Conservation (phyloP, 202 grass and related monocot species). For the Elaeis oleifera region DNA sequence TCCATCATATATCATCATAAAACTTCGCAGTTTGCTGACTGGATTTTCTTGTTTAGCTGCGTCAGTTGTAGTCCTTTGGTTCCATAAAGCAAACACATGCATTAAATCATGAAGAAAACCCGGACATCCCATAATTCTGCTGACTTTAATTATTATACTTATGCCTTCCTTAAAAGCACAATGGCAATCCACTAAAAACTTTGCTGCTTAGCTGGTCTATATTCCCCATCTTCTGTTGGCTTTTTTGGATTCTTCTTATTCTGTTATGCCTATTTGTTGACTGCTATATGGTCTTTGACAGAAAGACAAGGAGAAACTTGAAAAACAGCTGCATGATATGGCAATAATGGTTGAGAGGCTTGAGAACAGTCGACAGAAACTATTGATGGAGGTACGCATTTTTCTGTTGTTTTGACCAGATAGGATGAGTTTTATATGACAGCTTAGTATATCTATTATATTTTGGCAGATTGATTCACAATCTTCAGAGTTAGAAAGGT, state of each 20-base stretch:
- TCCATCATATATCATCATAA: too few species aligned
- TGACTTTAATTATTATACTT: too few species aligned
- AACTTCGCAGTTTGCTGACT: too few species aligned
- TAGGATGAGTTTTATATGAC: constrained; percentile 4
- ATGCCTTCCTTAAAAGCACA: too few species aligned
- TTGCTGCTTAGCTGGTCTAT: not conserved
- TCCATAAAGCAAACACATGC: too few species aligned
- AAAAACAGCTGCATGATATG: constrained; percentile 85
- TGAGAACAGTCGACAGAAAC: constrained; percentile 81
- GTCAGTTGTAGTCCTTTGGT: too few species aligned
- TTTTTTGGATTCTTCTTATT: constrained; percentile 18
- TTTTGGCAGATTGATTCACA: constrained; percentile 83
- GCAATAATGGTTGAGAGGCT: constrained; percentile 94
- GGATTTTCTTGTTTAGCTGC: too few species aligned
- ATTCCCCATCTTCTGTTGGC: not conserved
- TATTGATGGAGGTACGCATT: constrained; percentile 68
- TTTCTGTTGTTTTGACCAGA: constrained; percentile 28
- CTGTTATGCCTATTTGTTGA: constrained; percentile 4
- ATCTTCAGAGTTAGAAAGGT: constrained; percentile 88
- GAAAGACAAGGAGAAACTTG: constrained; percentile 87
- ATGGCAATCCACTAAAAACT: too few species aligned
- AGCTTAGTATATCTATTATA: constrained; percentile 9
- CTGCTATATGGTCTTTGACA: constrained; percentile 21
- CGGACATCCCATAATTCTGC: too few species aligned
- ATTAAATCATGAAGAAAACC: too few species aligned